Evolutionary conservation across 768 basidiomycete genomes (phyloP).

Genomic region (Tulasnella sp.): DNA sequence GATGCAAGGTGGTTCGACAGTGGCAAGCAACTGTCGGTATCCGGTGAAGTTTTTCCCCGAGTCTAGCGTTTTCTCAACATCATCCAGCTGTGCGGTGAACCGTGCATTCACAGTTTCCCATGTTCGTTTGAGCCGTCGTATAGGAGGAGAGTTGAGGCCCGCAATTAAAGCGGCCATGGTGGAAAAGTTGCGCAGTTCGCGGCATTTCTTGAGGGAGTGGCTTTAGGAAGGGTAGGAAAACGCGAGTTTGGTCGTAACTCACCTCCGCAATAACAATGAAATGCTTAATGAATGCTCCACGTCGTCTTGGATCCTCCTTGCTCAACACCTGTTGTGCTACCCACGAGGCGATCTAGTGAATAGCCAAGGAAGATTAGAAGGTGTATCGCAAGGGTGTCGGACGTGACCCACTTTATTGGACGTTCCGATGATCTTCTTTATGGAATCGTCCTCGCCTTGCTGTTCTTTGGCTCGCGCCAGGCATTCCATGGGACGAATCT

Average conservation of each 20-base stretch:
- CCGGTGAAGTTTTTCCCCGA: slow-evolving; percentile 90
- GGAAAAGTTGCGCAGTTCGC: slow-evolving; percentile 82
- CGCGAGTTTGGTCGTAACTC: slow-evolving; percentile 25
- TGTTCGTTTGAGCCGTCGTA: slow-evolving; percentile 82
- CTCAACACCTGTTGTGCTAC: slow-evolving; percentile 73
- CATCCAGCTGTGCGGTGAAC: slow-evolving; percentile 55
- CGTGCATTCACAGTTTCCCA: slow-evolving; percentile 80
- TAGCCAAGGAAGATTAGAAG: background rate
- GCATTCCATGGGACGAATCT: slow-evolving; percentile 83
- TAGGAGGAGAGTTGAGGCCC: slow-evolving; percentile 85
- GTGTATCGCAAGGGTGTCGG: background rate
- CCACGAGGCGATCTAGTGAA: slow-evolving; percentile 74
- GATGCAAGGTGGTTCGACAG: slow-evolving; percentile 82
- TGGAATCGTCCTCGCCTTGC: slow-evolving; percentile 60
- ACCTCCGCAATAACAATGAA: slow-evolving; percentile 89
- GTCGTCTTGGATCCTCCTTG: slow-evolving; percentile 70
- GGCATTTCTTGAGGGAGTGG: slow-evolving; percentile 69
- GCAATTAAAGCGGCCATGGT: slow-evolving; percentile 95
- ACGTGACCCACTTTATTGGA: slow-evolving; percentile 56
- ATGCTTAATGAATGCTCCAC: slow-evolving; percentile 73
- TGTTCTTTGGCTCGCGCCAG: slow-evolving; percentile 68
- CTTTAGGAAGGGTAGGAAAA: background rate
- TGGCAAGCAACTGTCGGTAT: slow-evolving; percentile 73
- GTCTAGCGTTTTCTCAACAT: slow-evolving; percentile 82
- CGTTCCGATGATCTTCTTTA: slow-evolving; percentile 74